Percentiles rank a stretch among this genome's conserved stretches.
Evolutionary conservation across 73 alveolate genomes (phyloP).

Genomic region (Paramecium biaurelia): DNA sequence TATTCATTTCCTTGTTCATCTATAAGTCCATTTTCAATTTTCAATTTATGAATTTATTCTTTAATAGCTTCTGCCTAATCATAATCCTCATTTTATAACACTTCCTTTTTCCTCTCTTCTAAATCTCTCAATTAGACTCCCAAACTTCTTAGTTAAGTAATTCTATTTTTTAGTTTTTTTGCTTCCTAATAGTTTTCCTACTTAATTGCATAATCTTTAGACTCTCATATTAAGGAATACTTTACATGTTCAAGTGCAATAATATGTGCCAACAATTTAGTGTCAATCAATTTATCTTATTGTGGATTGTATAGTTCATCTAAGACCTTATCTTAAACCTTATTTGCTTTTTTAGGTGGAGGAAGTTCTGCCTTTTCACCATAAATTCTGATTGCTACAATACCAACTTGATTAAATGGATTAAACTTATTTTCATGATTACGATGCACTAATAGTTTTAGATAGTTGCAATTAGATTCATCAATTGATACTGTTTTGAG

Average conservation of each 20-base stretch:
- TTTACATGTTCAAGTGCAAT: slow-evolving; percentile 49
- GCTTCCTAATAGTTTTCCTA: slow-evolving; percentile 62
- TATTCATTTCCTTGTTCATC: slow-evolving; percentile 10
- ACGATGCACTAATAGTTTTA: slow-evolving; percentile 60
- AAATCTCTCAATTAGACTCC: slow-evolving; percentile 55
- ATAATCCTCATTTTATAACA: slow-evolving; percentile 66
- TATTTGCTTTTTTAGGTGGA: slow-evolving; percentile 42
- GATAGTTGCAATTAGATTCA: slow-evolving; percentile 45
- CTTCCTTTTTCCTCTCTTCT: slow-evolving; percentile 57
- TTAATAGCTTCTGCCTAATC: slow-evolving; percentile 28
- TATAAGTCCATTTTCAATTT: neutral
- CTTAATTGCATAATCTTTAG: slow-evolving; percentile 58
- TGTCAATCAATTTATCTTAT: neutral
- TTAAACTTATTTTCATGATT: slow-evolving; percentile 65
- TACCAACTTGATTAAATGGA: slow-evolving; percentile 66
- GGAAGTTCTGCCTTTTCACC: slow-evolving; percentile 42
- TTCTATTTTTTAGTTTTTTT: slow-evolving; percentile 50
- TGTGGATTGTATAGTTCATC: slow-evolving; percentile 44
- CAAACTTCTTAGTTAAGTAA: slow-evolving; percentile 34
- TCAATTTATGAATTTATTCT: neutral
- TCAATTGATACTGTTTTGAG: slow-evolving; percentile 68
- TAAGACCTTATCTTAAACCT: slow-evolving; percentile 4
- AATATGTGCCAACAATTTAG: neutral
- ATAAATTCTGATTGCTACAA: slow-evolving; percentile 54
- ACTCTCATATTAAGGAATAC: slow-evolving; percentile 46